Base-by-base conservation (phyloP, 257 asterid species). In the Solanum sejunctum region DNA sequence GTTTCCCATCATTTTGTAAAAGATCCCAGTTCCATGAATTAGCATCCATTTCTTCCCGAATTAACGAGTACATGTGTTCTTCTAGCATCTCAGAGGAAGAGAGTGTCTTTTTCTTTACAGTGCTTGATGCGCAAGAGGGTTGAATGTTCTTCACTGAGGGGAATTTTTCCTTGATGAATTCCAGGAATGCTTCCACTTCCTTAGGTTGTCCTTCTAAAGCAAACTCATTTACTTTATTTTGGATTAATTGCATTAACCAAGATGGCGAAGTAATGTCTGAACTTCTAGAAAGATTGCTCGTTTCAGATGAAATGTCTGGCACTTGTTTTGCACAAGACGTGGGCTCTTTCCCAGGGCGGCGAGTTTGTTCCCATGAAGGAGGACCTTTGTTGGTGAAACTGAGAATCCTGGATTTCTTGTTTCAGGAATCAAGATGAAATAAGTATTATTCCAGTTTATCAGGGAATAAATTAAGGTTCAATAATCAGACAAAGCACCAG, bases 351-450 rank as follows among this genome's bases (percentile, higher is more conserved):
- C 93, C 93, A 21, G 90, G 89, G 69, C 86, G 90, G 86, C 84
- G 85, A 88, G 85, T 91, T 90, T 91, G 91, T 87, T 93, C 94
- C 99, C 98, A 97, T 69, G 94, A 84, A 77, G 93, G 96, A 83
- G 98, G 95, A 36, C 90, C 93, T 88, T 86, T 89, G 87, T 92
- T 89, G 79, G 91, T 91, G 84, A 92, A 90, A 89, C 96, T 93
- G 85, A 92, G 91, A 83, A 97, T 94, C 95, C 93, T 95, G 92
- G 99, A 97, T 97, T 92, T 97, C 99, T 97, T 88, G 84, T 88
- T 79, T 83, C 80, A 86, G 84, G 81, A 93, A 91, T 55, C 57
- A 82, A 85, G 85, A 87, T 78, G 90, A 89, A 80, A 88, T 73
- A 56, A 82, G 28, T 61, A 57, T 84, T 49, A 28, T 26, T 77